Evolutionary conservation across 192 early-diverging fungal species (phyloP), one percentile per base, ranked within the genome.

Genomic region (Glomus cerebriforme): DNA sequence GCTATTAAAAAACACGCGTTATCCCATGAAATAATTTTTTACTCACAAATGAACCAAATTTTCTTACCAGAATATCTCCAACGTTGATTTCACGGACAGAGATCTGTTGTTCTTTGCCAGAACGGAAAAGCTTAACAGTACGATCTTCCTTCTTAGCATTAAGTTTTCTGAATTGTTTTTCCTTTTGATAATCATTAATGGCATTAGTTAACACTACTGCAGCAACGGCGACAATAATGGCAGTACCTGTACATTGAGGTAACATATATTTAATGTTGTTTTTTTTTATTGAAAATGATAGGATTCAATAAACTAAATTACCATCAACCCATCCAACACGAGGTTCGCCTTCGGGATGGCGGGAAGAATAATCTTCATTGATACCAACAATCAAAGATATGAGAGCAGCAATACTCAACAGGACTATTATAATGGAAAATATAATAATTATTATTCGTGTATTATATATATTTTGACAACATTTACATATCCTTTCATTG

Each of bases 171-270:
- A 96, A 96, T 85, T 94, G 94, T 75, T 85, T 88, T 81, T 95
- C 95, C 87, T 96, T 95, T 82, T 95, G 90, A 83, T 91, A 94
- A 88, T 96, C 93, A 82, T 97, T 97, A 78, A 96, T 90, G 58
- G 95, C 91, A 65, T 94, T 94, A 69, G 95, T 95, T 74, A 97
- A 87, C 66, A 97, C 94, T 34, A 99, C 96, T 13, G 96, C 92
- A 22, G 94, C 79, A 43, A 99, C 97, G 59, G 92, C 88, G 24
- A 92, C 85, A 68, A 94, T 83, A 80, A 98, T 97, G 35, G 96
- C 96, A 7, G 88, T 86, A 79, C 96, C 95, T 77, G 27, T n/a
- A 10, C 13, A 68, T n/a, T 35, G 34, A 19, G 3, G 7, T 68
- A 47, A 43, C 0, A 72, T 49, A 70, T 12, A 45, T 5, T 89